Evolutionary conservation across 192 early-diverging fungal species (phyloP).

Genomic region (Rhizoclosmatium globosum): DNA sequence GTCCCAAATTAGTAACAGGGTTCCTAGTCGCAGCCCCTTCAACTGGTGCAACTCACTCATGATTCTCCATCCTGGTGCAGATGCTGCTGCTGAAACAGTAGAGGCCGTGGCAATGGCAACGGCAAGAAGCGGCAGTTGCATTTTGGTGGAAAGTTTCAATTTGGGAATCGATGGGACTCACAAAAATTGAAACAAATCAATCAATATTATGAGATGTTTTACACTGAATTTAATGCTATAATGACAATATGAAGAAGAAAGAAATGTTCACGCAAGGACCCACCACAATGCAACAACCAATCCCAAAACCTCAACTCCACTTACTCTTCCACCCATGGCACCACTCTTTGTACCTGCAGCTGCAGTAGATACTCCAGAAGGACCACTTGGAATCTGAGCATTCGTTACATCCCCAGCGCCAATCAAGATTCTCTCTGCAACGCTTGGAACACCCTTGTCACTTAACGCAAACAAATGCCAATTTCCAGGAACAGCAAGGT

Average conservation of each 20-base stretch:
- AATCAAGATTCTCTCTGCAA: slow-evolving; percentile 28
- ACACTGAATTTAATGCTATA: too few relatives aligned
- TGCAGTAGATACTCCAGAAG: too few relatives aligned
- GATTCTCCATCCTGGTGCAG: background rate
- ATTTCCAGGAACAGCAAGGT: slow-evolving; percentile 47
- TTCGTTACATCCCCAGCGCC: slow-evolving; percentile 18
- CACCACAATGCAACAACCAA: background rate
- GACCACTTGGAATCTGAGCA: background rate
- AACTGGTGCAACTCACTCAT: background rate
- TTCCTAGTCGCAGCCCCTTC: background rate
- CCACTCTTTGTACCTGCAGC: background rate
- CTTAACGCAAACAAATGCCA: slow-evolving; percentile 57
- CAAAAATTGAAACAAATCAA: too few relatives aligned
- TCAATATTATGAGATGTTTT: too few relatives aligned
- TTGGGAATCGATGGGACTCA: too few relatives aligned
- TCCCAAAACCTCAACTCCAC: background rate
- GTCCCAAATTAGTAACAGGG: background rate
- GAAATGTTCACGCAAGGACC: too few relatives aligned
- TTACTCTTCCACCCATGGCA: background rate
- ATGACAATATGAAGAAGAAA: too few relatives aligned
- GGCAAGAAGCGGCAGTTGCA: background rate
- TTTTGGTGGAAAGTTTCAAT: background rate
- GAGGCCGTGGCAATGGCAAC: background rate
- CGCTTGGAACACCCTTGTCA: slow-evolving; percentile 39
- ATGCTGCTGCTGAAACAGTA: background rate